These are phyloP conservation scores for Nicotiana tabacum DNA, from an alignment of 257 asterid species.

Conservation along the genomic window DNA sequence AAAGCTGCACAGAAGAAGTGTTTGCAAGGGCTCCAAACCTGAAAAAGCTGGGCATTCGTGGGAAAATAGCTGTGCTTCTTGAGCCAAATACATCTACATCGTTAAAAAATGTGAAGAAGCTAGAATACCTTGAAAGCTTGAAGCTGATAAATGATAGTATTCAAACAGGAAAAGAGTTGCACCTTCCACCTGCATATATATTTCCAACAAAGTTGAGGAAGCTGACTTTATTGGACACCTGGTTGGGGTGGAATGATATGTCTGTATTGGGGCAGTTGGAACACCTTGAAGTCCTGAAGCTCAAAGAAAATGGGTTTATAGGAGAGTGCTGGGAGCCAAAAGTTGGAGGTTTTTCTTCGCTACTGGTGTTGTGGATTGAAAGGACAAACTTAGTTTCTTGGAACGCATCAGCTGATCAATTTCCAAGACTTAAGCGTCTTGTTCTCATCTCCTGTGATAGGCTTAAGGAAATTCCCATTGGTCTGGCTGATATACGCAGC, in stretches of 20 bases:
- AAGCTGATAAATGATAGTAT: conserved; percentile 11
- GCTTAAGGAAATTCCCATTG: conserved; percentile 24
- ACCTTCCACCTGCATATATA: conserved; percentile 5
- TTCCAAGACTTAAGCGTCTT: conserved; percentile 22
- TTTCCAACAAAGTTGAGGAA: conserved; percentile 13
- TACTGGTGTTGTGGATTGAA: conserved; percentile 25
- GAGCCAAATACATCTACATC: conserved; percentile 1
- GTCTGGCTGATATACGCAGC: conserved; percentile 22
- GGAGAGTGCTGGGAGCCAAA: conserved; percentile 25
- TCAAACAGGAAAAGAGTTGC: not conserved
- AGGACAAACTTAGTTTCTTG: conserved; percentile 25
- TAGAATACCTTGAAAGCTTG: conserved; percentile 21
- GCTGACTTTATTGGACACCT: conserved; percentile 13
- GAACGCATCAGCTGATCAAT: conserved; percentile 19
- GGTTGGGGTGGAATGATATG: conserved; percentile 31
- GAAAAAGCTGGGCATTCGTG: conserved; percentile 39
- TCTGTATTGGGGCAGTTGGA: conserved; percentile 19
- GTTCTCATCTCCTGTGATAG: conserved; percentile 23
- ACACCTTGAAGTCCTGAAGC: conserved; percentile 20
- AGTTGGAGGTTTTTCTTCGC: conserved; percentile 19
- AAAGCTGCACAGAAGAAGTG: conserved; percentile 40
- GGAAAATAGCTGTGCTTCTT: conserved; percentile 9
- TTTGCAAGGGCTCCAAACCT: conserved; percentile 32
- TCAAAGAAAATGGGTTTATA: conserved; percentile 12
- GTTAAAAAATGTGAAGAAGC: conserved; percentile 4